Base-by-base conservation (phyloP, 495 filamentous ascomycete genomes). In the Cercophora samala region DNA sequence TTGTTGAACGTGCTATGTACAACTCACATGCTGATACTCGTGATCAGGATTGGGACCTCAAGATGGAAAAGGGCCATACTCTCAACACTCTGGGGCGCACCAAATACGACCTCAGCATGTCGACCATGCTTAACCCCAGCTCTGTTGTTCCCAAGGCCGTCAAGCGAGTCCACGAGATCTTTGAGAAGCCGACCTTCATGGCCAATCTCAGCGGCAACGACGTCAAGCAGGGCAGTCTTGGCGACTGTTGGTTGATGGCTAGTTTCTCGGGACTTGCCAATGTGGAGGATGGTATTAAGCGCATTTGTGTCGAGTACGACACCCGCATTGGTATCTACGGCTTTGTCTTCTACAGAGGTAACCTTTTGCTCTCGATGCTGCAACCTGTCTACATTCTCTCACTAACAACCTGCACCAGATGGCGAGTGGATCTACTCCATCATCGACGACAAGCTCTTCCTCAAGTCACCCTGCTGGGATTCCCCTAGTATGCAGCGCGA, bases 401-500 rank as follows among this genome's bases (percentile, higher is more conserved):
- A 24, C 62, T 17, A 63, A 65, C 29, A 46, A 22, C 15, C n/a
- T 3, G n/a, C 11, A 15, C 4, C 56, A 77, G 94, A 98, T 74
- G 93, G 93, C 51, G 93, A 96, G 76, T 98, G 94, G 94, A 90
- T 92, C 63, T 92, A 93, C 65, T 92, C 90, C 58, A 92, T 98
- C 64, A 87, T 98, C 54, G 94, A 98, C 72, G 84, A 86, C 72
- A 86, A 86, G 74, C 80, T 97, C 13, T 97, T 90, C 74, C 84
- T 97, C 13, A 90, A 87, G 62, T 91, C 91, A 8, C 88, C 91
- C 9, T 90, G 93, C 73, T 96, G 91, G 79, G 91, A 96, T 69
- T 82, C 80, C 9, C 82, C 82, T 1, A 83, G 81, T 65, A 77
- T 84, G 79, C 82, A 84, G 72, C 79, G 82, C 26, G 79, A 84